Evolutionary conservation across 495 filamentous ascomycete species (phyloP).

Genomic region (Aspergillus cristatus): DNA sequence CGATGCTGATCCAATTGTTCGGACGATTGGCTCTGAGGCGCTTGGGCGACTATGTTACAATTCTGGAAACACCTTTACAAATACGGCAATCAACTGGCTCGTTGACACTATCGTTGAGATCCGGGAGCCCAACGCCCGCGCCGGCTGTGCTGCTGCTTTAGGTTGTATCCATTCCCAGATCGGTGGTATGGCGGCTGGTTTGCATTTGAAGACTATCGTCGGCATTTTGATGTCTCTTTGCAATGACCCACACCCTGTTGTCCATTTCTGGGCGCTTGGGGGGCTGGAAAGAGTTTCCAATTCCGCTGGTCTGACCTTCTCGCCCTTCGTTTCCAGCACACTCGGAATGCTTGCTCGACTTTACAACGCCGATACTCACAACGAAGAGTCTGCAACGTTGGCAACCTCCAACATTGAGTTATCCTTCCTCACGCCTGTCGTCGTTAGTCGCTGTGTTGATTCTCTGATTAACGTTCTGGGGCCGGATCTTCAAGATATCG

Average conservation of each 20-base stretch:
- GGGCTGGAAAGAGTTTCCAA: constrained; percentile 81
- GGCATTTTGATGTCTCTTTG: constrained; percentile 91
- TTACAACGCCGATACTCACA: constrained; percentile 85
- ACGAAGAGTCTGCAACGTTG: constrained; percentile 65
- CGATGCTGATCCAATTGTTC: constrained; percentile 74
- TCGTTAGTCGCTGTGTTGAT: constrained; percentile 84
- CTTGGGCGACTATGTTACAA: constrained; percentile 85
- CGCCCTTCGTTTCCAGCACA: constrained; percentile 78
- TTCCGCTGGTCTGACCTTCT: constrained; percentile 86
- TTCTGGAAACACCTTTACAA: constrained; percentile 81
- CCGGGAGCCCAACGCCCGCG: constrained; percentile 82
- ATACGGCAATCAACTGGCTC: constrained; percentile 80
- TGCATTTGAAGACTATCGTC: constrained; percentile 91
- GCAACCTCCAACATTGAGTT: constrained; percentile 85
- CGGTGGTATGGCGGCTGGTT: constrained; percentile 96
- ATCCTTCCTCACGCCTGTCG: constrained; percentile 67
- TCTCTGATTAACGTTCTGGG: constrained; percentile 92
- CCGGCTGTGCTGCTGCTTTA: constrained; percentile 87
- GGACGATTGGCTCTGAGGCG: constrained; percentile 76
- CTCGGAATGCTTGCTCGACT: constrained; percentile 89
- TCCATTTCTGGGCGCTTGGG: constrained; percentile 94
- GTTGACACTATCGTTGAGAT: constrained; percentile 90
- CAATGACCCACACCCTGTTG: constrained; percentile 90
- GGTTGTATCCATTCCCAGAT: constrained; percentile 92
- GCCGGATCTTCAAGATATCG: constrained; percentile 86